These are phyloP conservation scores for Cystoderma amianthinum DNA, from an alignment of 768 basidiomycete species.

Conservation along the genomic window DNA sequence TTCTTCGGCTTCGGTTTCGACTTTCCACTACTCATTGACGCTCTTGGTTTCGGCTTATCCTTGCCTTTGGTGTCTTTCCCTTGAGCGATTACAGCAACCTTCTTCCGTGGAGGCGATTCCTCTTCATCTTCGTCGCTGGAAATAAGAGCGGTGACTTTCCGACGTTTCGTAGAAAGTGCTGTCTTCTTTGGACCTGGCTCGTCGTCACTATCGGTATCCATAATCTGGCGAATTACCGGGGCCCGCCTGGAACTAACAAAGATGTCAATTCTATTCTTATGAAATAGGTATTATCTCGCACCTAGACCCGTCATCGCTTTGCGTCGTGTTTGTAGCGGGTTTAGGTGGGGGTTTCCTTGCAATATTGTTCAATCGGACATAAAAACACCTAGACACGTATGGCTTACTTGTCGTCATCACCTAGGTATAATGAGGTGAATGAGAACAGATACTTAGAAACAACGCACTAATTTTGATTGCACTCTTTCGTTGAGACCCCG, in stretches of 20 bases:
- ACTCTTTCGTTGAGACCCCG: constrained; percentile 10
- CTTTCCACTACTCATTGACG: constrained; percentile 15
- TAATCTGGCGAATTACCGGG: constrained; percentile 11
- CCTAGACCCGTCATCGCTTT: no score
- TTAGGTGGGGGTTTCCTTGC: no score
- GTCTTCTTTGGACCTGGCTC: constrained; percentile 8
- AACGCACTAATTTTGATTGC: constrained; percentile 23
- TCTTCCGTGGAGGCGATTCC: constrained; percentile 33
- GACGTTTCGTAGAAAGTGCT: constrained; percentile 17
- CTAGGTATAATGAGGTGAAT: constrained; percentile 1
- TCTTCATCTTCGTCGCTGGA: constrained; percentile 36
- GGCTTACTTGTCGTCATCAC: constrained; percentile 11
- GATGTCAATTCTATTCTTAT: background rate
- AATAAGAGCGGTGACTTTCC: constrained; percentile 19
- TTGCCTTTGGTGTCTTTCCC: constrained; percentile 7
- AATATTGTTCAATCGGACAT: no score
- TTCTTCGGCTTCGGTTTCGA: constrained; percentile 5
- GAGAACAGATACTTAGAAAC: background rate
- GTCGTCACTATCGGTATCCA: constrained; percentile 17
- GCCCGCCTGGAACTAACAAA: constrained; percentile 3
- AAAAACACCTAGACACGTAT: background rate
- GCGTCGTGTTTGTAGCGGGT: no score
- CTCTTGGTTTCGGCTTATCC: constrained; percentile 12
- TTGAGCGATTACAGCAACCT: constrained; percentile 17
- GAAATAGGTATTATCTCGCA: background rate